Conservation (phyloP, 768 basidiomycete species). For the Scleroderma citrinum region DNA sequence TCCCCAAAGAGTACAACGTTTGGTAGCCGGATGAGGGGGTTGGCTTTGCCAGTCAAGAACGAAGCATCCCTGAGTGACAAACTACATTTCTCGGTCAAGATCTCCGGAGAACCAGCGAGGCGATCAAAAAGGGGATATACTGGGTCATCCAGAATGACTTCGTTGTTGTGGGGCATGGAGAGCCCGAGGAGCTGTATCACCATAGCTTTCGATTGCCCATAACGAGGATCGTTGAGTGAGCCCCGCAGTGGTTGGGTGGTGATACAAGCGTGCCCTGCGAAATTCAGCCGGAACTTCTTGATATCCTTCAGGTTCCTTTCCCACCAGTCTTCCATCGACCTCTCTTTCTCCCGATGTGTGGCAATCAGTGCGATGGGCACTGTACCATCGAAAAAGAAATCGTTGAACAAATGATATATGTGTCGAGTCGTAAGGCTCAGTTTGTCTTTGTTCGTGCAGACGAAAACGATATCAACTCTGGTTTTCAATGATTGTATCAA, state of each 20-base stretch:
- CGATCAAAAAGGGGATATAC: not conserved
- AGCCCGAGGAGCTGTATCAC: not conserved
- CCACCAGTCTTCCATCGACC: conserved; percentile 20
- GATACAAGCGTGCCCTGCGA: conserved; percentile 29
- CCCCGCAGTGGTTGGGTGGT: conserved; percentile 16
- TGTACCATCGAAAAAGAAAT: conserved; percentile 27
- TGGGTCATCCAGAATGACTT: not conserved
- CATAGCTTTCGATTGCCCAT: not conserved
- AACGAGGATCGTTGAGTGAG: not conserved
- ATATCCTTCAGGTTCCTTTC: conserved; percentile 15
- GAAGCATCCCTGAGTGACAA: not conserved
- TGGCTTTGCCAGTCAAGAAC: conserved; percentile 9
- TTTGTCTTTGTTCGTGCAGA: conserved; percentile 1
- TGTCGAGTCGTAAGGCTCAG: conserved; percentile 1
- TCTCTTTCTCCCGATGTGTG: conserved; percentile 26
- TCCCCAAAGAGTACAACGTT: conserved; percentile 28
- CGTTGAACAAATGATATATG: conserved; percentile 19
- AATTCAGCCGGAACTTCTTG: conserved; percentile 15
- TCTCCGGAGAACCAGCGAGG: conserved; percentile 1
- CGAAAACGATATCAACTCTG: conserved; percentile 16
- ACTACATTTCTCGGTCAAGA: conserved; percentile 17
- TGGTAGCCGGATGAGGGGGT: conserved; percentile 7
- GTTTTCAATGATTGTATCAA: conserved; percentile 20
- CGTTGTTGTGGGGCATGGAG: not conserved
- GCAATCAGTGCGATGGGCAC: conserved; percentile 30